These are phyloP conservation scores for Phaeodactylum tricornutum DNA, from an alignment of 108 stramenopile genomes.

Conservation along the genomic window DNA sequence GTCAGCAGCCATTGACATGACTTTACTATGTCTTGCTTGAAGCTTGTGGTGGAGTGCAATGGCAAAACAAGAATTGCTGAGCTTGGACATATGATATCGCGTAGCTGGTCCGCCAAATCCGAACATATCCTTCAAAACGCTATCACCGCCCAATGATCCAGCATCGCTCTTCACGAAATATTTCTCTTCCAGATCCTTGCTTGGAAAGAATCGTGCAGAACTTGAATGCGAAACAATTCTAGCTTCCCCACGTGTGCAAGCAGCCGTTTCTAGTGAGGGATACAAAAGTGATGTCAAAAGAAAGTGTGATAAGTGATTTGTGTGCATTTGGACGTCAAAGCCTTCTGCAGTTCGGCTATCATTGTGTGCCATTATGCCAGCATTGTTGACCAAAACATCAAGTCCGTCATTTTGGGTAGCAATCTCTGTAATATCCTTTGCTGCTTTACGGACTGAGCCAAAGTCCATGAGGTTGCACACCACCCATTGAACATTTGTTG, in stretches of 20 bases:
- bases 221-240: slow-evolving; percentile 35
- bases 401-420: slow-evolving; percentile 23
- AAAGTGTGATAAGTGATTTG: slow-evolving; percentile 52
- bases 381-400: slow-evolving; percentile 44
- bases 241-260: slow-evolving; percentile 28
- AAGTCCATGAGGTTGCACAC: slow-evolving; percentile 34
- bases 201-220: slow-evolving; percentile 8
- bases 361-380: slow-evolving; percentile 46
- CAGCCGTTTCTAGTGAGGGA: slow-evolving; percentile 30
- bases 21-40: slow-evolving; percentile 21
- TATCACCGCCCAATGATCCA: slow-evolving; percentile 35
- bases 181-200: slow-evolving; percentile 22
- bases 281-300: slow-evolving; percentile 40
- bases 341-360: slow-evolving; percentile 47
- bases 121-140: slow-evolving; percentile 9
- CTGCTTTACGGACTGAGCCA: slow-evolving; percentile 24
- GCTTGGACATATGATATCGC: slow-evolving; percentile 47
- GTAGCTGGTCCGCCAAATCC: slow-evolving; percentile 21
- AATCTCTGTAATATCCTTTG: slow-evolving; percentile 17
- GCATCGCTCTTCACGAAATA: slow-evolving; percentile 41
- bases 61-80: slow-evolving; percentile 51
- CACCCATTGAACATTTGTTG: slow-evolving; percentile 20
- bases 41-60: slow-evolving; percentile 31
- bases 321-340: slow-evolving; percentile 50
- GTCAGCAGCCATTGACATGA: too few relatives aligned